Base-by-base conservation (phyloP, 805 yeast species). In the Ogataea zsoltii region DNA sequence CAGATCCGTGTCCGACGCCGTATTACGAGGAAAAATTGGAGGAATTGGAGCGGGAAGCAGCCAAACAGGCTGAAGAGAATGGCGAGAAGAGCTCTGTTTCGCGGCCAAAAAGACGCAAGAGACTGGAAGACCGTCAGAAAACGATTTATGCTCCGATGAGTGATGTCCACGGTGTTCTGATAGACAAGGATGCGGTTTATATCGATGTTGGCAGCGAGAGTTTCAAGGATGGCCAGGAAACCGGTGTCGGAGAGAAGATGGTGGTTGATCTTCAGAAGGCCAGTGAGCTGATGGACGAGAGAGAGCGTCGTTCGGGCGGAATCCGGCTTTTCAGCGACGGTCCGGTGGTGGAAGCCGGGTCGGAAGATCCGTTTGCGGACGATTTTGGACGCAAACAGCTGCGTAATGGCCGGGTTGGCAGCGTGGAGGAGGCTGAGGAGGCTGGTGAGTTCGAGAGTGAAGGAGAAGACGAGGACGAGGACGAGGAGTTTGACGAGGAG, bases 1-100 rank as follows among this genome's bases (percentile, higher is more conserved):
- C 98, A 2, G 99, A 94, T 71, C 99, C 99, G 15, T 95, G 99
- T 64, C 99, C 99, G 25, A 92, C 99, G 0, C 99, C 99, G 2
- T 87, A 79, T 59, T 89, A 75, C 55, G 95, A 90, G 63, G 96
- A 90, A 63, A 85, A 79, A 57, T 70, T 89, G 31, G 96, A 88
- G 52, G 97, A 89, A 32, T 62, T 76, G 32, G 94, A 86, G 68
- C 72, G 92, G 59, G 95, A 88, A 60, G 78, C 74, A 50, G 79
- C 81, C 34, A 84, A 82, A 58, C 71, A 74, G 38, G 85, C 85
- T n/a, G 79, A 79, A 15, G 80, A 76, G 7, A 75, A 76, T 16
- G 87, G 85, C 9, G 80, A 77, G 45, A 66, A 69, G 3, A 15
- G 17, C 14, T 66, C 70, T 11, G 65, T 69, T 45, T 73, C 77